Evolutionary conservation across 2,329 filamentous ascomycete genomes (phyloP), one percentile per base, ranked within the genome.

Genomic region (Sarocladium kiliense): DNA sequence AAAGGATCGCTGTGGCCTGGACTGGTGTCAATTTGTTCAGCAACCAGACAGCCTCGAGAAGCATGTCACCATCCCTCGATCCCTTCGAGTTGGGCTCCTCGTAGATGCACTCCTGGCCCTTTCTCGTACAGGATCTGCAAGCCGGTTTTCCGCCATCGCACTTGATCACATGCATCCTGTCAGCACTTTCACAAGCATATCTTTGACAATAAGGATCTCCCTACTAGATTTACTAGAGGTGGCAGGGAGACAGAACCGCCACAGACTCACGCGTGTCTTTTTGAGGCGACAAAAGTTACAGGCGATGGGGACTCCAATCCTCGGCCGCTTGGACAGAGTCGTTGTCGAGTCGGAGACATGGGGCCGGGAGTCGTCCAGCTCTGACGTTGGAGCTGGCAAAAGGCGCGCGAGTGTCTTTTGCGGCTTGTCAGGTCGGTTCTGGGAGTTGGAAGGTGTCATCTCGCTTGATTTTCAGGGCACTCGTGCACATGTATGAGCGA

Each of bases 261-360:
- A 27, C 19, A 37, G 3, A 50, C 54, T 37, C 32, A 55, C 54
- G 21, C 54, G 41, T 14, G 42, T 55, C 30, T 55, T 55, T 18
- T 36, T 55, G 16, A 32, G 23, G 19, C 54, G 41, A 25, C 54
- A 55, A 14, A 7, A 9, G 23, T 55, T 50, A 30, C 54, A 55
- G 7, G 41, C 54, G 23, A 49, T 32, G 32, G 27, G 30, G 9
- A 55, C 54, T 2, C 54, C 50, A 23, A 53, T 41, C 16, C 50
- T 32, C 14, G 50, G 50, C 3, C 50, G 32, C 36, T 53, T 53
- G 9, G n/a, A 3, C 14, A 53, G 10, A 5, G 18, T 3, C 4
- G 23, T 3, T 14, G 21, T 19, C 18, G 47, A 36, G n/a, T 10
- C 27, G 7, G 12, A 10, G 6, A 51, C 26, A 21, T 4, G 12